Base-by-base conservation (phyloP, 78 protist species). In the Dictyostelium firmibasis region DNA sequence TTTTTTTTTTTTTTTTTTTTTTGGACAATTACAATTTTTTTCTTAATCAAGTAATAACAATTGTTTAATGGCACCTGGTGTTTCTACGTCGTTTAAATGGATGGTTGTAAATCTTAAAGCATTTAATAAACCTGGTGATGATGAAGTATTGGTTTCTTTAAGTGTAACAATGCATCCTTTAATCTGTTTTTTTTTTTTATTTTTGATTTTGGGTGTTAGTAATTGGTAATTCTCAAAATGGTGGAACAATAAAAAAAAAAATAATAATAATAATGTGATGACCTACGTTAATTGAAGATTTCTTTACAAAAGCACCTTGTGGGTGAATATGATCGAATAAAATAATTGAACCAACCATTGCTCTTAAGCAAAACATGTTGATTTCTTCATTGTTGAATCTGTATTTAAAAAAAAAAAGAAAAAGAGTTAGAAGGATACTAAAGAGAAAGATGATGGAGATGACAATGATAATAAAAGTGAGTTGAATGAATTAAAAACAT, bases 81-180 rank as follows among this genome's bases (percentile, higher is more conserved):
- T 95, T n/a, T 95, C 97, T 20, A 93, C 76, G 29, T 97, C 98
- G 76, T 82, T 92, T 60, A 97, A 94, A 38, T 97, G 98, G 64
- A 85, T 92, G 1, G 98, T 97, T n/a, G 98, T 94, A 96, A 83
- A 97, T 50, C 98, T 94, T 25, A 97, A 91, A 18, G 98, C 98
- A 82, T 97, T 97, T 76, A 97, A 88, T 53, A 97, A 83, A 9
- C 96, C 96, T n/a, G 91, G 79, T 2, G 57, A 79, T 81, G 88
- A 75, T 8, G 62, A 7, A 77, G 93, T 29, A 5, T 77, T 72
- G 57, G 94, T 35, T 7, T 47, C 83, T 83, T 97, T 94, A 41
- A 97, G 95, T 9, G 95, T 95, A 27, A 67, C 53, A 77, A 97
- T 85, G 60, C 96, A 85, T 35, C 84, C 86, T 57, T 85, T 91